Evolutionary conservation across 2,329 filamentous ascomycete genomes (phyloP), one percentile per base, ranked within the genome.

Genomic region (Coniochaeta sp.): DNA sequence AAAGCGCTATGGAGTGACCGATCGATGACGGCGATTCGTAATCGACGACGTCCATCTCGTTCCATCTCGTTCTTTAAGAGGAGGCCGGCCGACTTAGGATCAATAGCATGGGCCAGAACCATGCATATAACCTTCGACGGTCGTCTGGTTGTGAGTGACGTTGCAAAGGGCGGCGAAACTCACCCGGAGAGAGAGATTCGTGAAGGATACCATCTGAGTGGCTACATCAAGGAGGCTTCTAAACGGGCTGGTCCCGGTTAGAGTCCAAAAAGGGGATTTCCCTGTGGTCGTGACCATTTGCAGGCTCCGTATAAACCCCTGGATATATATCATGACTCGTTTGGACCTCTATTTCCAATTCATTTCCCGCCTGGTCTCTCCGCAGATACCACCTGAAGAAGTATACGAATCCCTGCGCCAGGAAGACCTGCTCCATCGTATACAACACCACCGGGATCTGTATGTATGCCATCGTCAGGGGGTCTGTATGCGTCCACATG

Each of bases 381-480:
- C 67, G 65, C 47, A 81, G 64, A 63, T 79, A 81, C 72, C 76
- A 74, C 62, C 71, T 75, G 66, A 83, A 82, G 55, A 79, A 71
- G 55, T 77, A 76, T 0, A 79, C 77, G 9, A 79, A 61, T 12
- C 73, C 69, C 62, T 80, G 77, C 1, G 77, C 77, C 64, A 79
- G 70, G 16, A 79, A 79, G 0, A 79, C 72, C 69, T 85, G 80
- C 66, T 86, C 84, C 26, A 85, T 82, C 0, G 79, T 81, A 61
- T 84, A 89, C 17, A 89, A 75, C 43, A 89, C 74, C 17, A 88
- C 82, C 0, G 86, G 86, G 33, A 89, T 83, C 68, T 87, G 82
- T 54, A 88, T 80, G 64, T 82, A 83, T 0, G 82, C 79, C 62
- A 82, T 77, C 22, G 82, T 79, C 43, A 82, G 72, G 50, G 82